phyloP scores from a whole-genome alignment of 192 early-diverging fungal species.

The Geosiphon pyriformis region DNA sequence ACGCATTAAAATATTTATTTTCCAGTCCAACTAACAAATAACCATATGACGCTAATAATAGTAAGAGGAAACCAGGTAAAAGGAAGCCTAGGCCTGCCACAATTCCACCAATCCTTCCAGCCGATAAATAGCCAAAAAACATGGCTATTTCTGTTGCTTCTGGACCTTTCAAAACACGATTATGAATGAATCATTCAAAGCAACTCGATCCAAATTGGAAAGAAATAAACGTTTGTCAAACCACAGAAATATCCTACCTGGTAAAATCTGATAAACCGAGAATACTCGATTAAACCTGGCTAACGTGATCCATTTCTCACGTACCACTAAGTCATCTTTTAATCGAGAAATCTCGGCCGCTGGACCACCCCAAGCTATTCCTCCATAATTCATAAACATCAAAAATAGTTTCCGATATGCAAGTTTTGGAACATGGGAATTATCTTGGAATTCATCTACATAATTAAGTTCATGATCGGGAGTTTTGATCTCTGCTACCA shows the following conservation, averaged over 20 bases:
- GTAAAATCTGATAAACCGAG: constrained; percentile 53
- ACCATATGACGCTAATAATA: constrained; percentile 40
- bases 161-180: constrained; percentile 35
- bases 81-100: constrained; percentile 47
- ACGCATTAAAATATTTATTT: constrained; percentile 50
- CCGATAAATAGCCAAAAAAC: constrained; percentile 45
- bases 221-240: neutral
- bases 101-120: constrained; percentile 42
- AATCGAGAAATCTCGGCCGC: constrained; percentile 50
- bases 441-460: constrained; percentile 33
- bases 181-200: neutral
- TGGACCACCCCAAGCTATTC: constrained; percentile 48
- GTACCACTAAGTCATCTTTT: constrained; percentile 41
- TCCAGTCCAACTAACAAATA: constrained; percentile 37
- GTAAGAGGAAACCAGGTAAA: constrained; percentile 42
- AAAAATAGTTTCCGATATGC: constrained; percentile 34
- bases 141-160: constrained; percentile 53
- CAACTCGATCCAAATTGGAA: neutral
- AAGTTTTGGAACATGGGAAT: constrained; percentile 37
- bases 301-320: constrained; percentile 45
- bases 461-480: neutral
- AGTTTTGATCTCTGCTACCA: too few species aligned
- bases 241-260: too few species aligned
- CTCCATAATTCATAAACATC: constrained; percentile 42
- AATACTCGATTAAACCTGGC: constrained; percentile 46